Base-by-base conservation (phyloP, 1,139 yeast genomes). In the Pichia sp. region DNA sequence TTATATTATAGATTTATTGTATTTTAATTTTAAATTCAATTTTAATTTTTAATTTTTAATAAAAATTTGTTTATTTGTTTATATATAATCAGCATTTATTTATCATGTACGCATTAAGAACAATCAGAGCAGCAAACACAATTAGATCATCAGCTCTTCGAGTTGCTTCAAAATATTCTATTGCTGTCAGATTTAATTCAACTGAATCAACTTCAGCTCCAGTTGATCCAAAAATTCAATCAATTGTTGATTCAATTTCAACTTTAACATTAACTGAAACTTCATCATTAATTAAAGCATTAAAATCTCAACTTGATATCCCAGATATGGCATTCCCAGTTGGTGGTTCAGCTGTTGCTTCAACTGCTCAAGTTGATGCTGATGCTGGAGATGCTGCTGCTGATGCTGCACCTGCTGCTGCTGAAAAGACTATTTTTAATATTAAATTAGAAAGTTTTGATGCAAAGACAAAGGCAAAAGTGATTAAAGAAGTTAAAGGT, bases 401-500 rank as follows among this genome's bases (percentile, higher is more conserved):
- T 37, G 77, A 82, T 40, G 85, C 80, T 45, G 86, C 70, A 35
- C 87, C 73, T 53, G 96, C 82, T 55, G 92, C 82, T 62, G 84
- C 74, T 47, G 98, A 90, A 70, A 86, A 92, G 77, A 87, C 96
- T 55, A 87, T 94, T 57, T 94, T 92, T 73, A 74, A 87, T 59
- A 72, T 92, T 64, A 94, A 90, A 70, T 80, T 92, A 60, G 97
- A 92, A 67, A 78, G 94, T 36, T 90, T 92, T 59, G 99, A 92
- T 60, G 80, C 97, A 51, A 89, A 90, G 71, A 71, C 96, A 49
- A 92, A 92, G 76, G 97, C 99, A 54, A 92, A 92, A 83, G 80
- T 92, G 64, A 94, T 92, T 67, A 92, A 92, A 74, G 98, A 92
- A 71, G 95, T 92, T 58, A 92, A 92, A 76, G 77, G 85, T 51